Percentiles rank a stretch among this genome's conserved stretches.
Evolutionary conservation across 2,329 filamentous ascomycete species (phyloP).

Genomic region (Xylariaceae sp.): DNA sequence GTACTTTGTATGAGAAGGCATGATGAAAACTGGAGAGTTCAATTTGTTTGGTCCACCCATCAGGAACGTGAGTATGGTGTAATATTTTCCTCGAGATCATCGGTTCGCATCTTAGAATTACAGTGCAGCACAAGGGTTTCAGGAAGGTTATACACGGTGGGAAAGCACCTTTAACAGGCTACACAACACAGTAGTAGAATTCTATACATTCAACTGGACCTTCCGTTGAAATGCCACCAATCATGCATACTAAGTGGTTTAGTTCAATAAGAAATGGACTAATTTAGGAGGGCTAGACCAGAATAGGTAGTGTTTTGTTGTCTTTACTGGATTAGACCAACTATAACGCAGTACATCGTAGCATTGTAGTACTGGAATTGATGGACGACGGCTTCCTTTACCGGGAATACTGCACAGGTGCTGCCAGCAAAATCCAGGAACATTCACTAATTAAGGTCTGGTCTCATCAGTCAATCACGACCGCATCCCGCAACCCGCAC

Average conservation of each 20-base stretch:
- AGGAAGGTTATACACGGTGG: not conserved
- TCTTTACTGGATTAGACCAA: not conserved
- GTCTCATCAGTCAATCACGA: not conserved
- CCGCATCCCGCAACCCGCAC: not conserved
- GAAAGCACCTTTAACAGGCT: not conserved
- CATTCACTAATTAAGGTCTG: conserved; percentile 18
- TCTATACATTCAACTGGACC: not conserved
- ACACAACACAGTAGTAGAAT: not conserved
- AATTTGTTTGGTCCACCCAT: not conserved
- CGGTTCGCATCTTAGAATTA: not conserved
- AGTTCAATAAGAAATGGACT: no score
- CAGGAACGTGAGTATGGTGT: not conserved
- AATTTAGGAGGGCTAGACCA: not conserved
- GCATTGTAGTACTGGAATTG: not conserved
- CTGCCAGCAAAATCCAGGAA: conserved; percentile 1
- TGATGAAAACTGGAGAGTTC: not conserved
- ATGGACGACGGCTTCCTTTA: not conserved
- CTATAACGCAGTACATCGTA: not conserved
- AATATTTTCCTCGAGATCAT: no score
- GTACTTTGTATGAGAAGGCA: not conserved
- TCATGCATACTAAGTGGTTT: not conserved
- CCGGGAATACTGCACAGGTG: no score
- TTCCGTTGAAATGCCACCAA: not conserved
- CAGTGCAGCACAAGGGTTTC: not conserved
- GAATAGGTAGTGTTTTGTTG: not conserved